Evolutionary conservation across 345 rosid species (phyloP), one percentile per base, ranked within the genome.

Genomic region (Eucalyptus regnans): DNA sequence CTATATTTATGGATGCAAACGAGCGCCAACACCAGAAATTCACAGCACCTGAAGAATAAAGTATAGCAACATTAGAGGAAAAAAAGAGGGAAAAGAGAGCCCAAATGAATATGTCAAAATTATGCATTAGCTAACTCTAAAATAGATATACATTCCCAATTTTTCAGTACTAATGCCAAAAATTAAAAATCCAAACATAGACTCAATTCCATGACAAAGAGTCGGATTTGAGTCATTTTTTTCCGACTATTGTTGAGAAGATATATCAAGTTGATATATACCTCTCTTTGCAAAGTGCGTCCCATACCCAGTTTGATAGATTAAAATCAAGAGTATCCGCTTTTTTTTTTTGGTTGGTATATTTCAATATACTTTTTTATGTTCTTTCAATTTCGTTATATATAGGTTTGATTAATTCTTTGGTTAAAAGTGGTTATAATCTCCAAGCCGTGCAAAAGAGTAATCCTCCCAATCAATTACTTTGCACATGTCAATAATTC

Each of bases 291-390:
- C 33, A 33, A 33, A 33, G 33, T 33, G 33, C 8, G 4, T 56
- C 62, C 58, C 58, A 52, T 52, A 52, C 25, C 58, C 0, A 52
- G 25, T 52, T 52, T 3, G 58, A 52, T 52, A 52, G 58, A 52
- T 18, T 52, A 52, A 52, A 52, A 52, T 52, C 58, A 18, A 0
- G 58, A 52, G 23, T 18, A 0, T 52, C 23, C 0, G 58, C 4
- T 18, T 7, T 7, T 17, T 2, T 14, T 54, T 23, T 23, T 64
- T 4, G 7, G 3, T n/a, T 3, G 71, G 33, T 12, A 13, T 7
- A 64, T n/a, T n/a, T 64, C 5, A 4, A 14, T 64, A 14, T 64
- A 64, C 62, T 56, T 56, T 56, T 56, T 56, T 56, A 1, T n/a
- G 20, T 64, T 64, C 76, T 64, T n/a, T 64, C 31, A 64, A 0